These are phyloP conservation scores for Sonneratia caseolaris DNA, from an alignment of 345 rosid genomes.

Conservation along the genomic window DNA sequence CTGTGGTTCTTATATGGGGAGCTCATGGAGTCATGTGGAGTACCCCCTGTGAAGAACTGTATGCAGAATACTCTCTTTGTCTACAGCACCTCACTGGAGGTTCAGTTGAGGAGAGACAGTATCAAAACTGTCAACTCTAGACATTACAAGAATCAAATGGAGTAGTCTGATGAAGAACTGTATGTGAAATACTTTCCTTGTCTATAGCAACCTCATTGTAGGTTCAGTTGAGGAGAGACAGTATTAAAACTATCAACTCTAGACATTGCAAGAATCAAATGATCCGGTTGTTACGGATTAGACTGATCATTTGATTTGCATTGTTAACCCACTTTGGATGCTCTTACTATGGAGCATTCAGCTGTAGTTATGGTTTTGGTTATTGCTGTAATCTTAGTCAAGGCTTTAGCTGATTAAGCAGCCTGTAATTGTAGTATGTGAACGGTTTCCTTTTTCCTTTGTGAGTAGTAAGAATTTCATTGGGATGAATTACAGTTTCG, in stretches of 20 bases:
- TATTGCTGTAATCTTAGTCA: background rate
- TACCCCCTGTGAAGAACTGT: background rate
- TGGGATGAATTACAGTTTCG: background rate
- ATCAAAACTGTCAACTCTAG: background rate
- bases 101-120: background rate
- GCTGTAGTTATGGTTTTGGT: background rate
- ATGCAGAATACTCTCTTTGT: background rate
- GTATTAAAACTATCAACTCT: background rate
- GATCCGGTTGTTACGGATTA: background rate
- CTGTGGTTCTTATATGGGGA: background rate
- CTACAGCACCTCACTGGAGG: background rate
- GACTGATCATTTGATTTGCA: background rate
- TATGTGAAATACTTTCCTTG: too few relatives aligned
- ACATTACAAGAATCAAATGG: background rate
- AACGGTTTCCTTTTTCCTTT: background rate
- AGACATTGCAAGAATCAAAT: background rate
- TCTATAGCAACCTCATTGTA: background rate
- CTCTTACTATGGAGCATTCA: background rate
- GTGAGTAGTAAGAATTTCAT: background rate
- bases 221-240: background rate
- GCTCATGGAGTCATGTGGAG: background rate
- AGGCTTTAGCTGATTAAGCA: background rate
- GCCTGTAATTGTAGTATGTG: background rate
- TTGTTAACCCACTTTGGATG: background rate
- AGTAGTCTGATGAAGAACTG: background rate